Base-by-base conservation (phyloP, 345 rosid genomes). In the Theobroma cacao region DNA sequence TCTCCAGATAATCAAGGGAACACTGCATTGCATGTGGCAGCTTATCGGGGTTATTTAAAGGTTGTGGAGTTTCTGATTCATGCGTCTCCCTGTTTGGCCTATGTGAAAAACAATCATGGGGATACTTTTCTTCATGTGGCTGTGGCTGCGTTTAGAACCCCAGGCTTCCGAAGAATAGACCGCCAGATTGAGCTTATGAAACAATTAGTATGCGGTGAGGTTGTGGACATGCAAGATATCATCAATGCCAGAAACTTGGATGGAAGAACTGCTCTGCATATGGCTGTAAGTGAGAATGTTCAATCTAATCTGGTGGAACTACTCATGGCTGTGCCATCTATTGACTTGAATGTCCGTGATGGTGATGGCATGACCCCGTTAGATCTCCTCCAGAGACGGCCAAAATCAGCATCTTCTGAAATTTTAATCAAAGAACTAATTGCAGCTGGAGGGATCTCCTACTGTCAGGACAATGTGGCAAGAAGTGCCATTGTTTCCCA, bases 41-140 rank as follows among this genome's bases (percentile, higher is more conserved):
- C 97, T 70, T 89, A 91, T 85, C 77, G 92, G 36, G 99, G 99
- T 48, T 83, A 88, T 85, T 83, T 89, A 62, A 80, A 79, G 52
- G 91, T 91, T 24, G 86, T 85, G 33, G 90, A 88, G 76, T 67
- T 88, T 80, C 87, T 96, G 56, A 77, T 96, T 74, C 78, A 14
- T 12, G 70, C 85, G 78, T 83, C 90, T 78, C 89, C 91, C 20
- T 79, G 87, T 41, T 78, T 92, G 56, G 79, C 84, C 67, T 83
- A 86, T 2, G 13, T 38, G 17, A 82, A 81, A 28, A 96, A 96
- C 85, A 75, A 72, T 14, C 79, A 84, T 24, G 98, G 99, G 13
- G 92, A 92, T 83, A 92, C 97, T 59, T 94, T 89, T 79, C 92
- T 96, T 76, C 99, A 96, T 77, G 83, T 88, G 86, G 97, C 88